Evolutionary conservation across 257 asterid genomes (phyloP), one percentile per base, ranked within the genome.

Genomic region (Solanum rostratum): DNA sequence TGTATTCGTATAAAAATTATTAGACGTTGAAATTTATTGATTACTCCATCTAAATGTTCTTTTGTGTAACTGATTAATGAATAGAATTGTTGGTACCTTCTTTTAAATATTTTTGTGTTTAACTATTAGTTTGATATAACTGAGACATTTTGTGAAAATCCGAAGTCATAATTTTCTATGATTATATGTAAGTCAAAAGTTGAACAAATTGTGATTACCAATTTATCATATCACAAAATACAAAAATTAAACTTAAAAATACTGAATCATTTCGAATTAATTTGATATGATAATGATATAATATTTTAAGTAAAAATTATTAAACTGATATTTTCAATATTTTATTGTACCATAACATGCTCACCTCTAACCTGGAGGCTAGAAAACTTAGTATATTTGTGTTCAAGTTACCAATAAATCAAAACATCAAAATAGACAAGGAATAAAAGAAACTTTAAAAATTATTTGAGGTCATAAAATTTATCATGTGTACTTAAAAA

Each of bases 381-480:
- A 55, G 63, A 54, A 54, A 22, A 20, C 3, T 59, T 4, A 59
- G 66, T 59, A 59, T 20, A 59, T 55, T 3, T 22, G 30, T n/a
- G 30, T 59, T 59, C 30, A 15, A 60, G n/a, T n/a, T n/a, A 60
- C 18, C 68, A 60, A 22, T 60, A 60, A 60, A 60, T 59, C 11
- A 10, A 22, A 60, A 60, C 22, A 10, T 60, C 2, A 14, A 10
- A 22, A 10, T 60, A 60, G 18, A 11, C 16, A 55, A 60, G 22
- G 11, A 11, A 22, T 1, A 4, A 11, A 22, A 20, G 4, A 59
- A 10, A n/a, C 4, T 10, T 2, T 0, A 0, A 1, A 57, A 57
- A 60, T 22, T 22, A 60, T 60, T 1, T 24, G 27, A 60, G 18
- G 7, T 18, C 2, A 60, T 3, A 59, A 15, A 22, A 60, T 60